Conservation (phyloP, 2,329 filamentous ascomycete genomes). For the Chrysoporthe austroafricana region DNA sequence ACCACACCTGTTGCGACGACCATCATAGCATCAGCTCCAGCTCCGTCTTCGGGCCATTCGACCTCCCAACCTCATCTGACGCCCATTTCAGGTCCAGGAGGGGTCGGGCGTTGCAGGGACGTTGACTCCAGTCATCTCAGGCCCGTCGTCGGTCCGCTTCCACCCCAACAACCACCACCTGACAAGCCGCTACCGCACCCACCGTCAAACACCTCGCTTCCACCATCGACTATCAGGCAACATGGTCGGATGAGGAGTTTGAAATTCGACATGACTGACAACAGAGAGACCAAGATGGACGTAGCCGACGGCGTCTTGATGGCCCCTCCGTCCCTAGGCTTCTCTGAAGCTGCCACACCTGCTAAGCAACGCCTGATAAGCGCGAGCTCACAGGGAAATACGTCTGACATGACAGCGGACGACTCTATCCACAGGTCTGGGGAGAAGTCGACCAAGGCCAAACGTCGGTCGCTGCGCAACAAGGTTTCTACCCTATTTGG, state of each 20-base stretch:
- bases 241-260: not conserved
- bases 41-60: not conserved
- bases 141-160: slow-evolving; percentile 18
- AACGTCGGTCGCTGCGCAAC: slow-evolving; percentile 15
- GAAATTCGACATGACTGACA: not conserved
- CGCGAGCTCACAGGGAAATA: not conserved
- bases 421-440: not conserved
- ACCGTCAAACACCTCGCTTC: not conserved
- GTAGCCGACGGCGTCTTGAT: not conserved
- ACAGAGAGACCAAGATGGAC: not conserved
- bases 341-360: not conserved
- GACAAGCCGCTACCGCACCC: slow-evolving; percentile 12
- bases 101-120: not conserved
- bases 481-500: slow-evolving; percentile 27
- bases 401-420: not conserved
- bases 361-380: not conserved
- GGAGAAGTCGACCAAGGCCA: not conserved
- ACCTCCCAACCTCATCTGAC: not conserved
- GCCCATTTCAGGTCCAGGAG: not conserved
- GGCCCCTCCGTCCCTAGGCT: too few relatives aligned
- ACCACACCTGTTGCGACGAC: not conserved
- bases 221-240: slow-evolving; percentile 1
- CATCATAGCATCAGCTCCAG: not conserved
- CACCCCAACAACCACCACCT: slow-evolving; percentile 19
- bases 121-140: slow-evolving; percentile 9